Evolutionary conservation across 805 yeast genomes (phyloP), one percentile per base, ranked within the genome.

Genomic region (Lipomyces yamadae): DNA sequence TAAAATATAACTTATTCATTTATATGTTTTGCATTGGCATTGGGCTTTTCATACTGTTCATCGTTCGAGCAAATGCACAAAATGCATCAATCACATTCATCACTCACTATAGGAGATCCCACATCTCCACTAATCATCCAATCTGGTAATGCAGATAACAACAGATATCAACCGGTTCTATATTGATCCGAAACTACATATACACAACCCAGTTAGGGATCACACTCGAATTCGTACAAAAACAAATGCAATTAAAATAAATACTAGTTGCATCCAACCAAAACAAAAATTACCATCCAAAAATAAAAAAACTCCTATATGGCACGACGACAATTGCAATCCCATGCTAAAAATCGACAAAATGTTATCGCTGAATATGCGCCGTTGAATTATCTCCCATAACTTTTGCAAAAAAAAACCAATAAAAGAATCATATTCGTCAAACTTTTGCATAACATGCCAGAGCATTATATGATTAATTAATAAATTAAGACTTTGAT

Each of bases 221-320:
- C 48, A 42, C 48, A 42, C 48, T n/a, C 18, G 48, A 15, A 42
- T 42, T n/a, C 48, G 18, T 37, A 42, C 24, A 56, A 56, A 33
- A 15, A 5, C 24, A 57, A 57, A 57, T 39, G 60, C 60, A n/a
- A 29, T 34, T 37, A 57, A 39, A 39, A n/a, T 8, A 32, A 57
- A 33, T 4, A 29, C 24, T 24, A 3, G 48, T 29, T n/a, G 42
- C 13, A 29, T 13, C 48, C 35, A 10, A 35, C 34, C 52, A n/a
- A 18, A 35, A 18, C 34, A 11, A 54, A 56, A 33, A 11, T 33
- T 37, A 24, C 8, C 7, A 32, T 7, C 30, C 42, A 34, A 18
- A 34, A 56, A 32, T 11, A 11, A 55, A 2, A 33, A 15, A 55
- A 24, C 58, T 32, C 58, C 37, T 1, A 55, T 1, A 55, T 30